Evolutionary conservation across 2,329 filamentous ascomycete genomes (phyloP).

Genomic region (Alternaria ethzedia): DNA sequence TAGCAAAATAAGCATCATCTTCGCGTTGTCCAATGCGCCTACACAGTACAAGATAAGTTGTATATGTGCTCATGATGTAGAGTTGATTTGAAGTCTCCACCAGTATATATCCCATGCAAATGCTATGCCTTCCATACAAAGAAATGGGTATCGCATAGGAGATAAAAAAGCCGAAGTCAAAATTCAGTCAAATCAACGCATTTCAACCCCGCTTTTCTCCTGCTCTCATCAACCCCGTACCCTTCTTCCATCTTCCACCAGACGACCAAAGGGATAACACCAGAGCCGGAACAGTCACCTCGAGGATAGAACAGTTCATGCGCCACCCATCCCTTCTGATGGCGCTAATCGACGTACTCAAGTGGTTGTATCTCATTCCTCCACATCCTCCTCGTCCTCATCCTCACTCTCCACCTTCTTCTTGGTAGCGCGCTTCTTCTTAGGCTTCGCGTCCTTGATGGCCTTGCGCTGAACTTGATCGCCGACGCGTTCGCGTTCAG

Average conservation of each 20-base stretch:
- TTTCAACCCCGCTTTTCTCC: neutral
- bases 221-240: neutral
- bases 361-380: conserved; percentile 11
- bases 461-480: conserved; percentile 65
- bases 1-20: too few species aligned
- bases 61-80: too few species aligned
- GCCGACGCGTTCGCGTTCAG: conserved; percentile 76
- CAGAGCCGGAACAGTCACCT: neutral
- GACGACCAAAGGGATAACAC: neutral
- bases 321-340: neutral
- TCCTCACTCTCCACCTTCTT: conserved; percentile 28
- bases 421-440: conserved; percentile 20
- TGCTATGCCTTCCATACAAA: neutral
- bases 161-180: neutral
- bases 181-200: neutral
- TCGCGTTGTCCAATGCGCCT: too few species aligned
- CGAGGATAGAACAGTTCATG: neutral
- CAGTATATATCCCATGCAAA: too few species aligned
- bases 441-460: conserved; percentile 25
- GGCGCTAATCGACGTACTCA: neutral
- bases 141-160: neutral
- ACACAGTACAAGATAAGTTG: too few species aligned
- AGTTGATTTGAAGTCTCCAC: too few species aligned
- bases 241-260: neutral
- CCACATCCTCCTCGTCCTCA: conserved; percentile 21